Base-by-base conservation (phyloP, 306 rosid species). In the Erythrophleum fordii region DNA sequence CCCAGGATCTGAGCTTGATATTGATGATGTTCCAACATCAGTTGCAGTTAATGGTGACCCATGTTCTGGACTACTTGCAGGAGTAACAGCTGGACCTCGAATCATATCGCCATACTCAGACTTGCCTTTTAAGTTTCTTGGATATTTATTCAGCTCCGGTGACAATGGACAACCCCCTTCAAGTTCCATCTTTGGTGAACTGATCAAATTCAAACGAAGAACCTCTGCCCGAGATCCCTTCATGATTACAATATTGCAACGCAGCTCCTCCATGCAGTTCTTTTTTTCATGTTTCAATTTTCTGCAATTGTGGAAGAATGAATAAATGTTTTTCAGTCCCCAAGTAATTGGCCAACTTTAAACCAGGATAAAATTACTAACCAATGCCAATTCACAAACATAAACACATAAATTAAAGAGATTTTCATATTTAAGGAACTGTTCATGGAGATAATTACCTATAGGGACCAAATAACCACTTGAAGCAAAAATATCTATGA, bases 1-100 rank as follows among this genome's bases (percentile, higher is more conserved):
- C 41, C 94, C 95, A 14, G 84, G 86, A 60, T 91, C 99, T 20
- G 98, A 89, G 89, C 99, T 93, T 56, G 99, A 95, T 68, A 95
- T 88, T 4, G 99, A 95, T 22, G 92, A 89, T 73, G 98, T 83
- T 86, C 99, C 98, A 20, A 89, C 70, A 82, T 93, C 99, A 68
- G 98, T 95, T 75, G 77, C 84, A 66, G 97, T 93, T 45, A 95
- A 69, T 49, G 87, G 93, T 23, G 99, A 95, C 68, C 83, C 89
- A 10, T 68, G 88, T 25, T 89, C 93, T 48, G 91, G 87, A 82
- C 91, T 91, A 79, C 91, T 81, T 14, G 82, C 83, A 71, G 95
- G 91, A 85, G 91, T 89, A 77, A 89, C 83, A 77, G 80, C 82
- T n/a, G 88, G 92, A 55, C 89, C 96, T 80, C 81, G 76, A 31